Evolutionary conservation across 1,139 yeast genomes (phyloP).

Genomic region (Saccharomyces pastorianus): DNA sequence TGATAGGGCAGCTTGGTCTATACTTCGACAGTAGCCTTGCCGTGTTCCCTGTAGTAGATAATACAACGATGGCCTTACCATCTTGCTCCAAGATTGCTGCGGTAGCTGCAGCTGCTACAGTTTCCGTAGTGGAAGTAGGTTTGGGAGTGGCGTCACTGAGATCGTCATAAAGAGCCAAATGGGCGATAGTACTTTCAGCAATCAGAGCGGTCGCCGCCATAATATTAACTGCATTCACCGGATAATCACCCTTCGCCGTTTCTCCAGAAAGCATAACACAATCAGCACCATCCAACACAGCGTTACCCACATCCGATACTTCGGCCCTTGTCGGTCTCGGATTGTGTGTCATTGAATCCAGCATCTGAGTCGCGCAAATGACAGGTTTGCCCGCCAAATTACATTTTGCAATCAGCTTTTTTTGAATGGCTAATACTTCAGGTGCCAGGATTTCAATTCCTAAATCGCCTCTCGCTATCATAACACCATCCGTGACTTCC

Average conservation of each 20-base stretch:
- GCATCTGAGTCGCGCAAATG: constrained; percentile 99
- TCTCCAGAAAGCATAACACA: constrained; percentile 99
- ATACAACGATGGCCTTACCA: constrained; percentile 93
- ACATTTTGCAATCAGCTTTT: constrained; percentile 97
- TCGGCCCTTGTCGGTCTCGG: constrained; percentile 99
- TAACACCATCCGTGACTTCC: constrained; percentile 93
- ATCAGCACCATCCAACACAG: constrained; percentile 98
- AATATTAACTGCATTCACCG: constrained; percentile 93
- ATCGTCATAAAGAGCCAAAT: constrained; percentile 80
- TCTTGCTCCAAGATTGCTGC: constrained; percentile 92
- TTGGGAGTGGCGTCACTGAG: constrained; percentile 74
- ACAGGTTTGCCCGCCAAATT: constrained; percentile 99
- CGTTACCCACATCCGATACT: constrained; percentile 98
- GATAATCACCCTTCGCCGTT: constrained; percentile 98
- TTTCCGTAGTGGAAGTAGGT: constrained; percentile 92
- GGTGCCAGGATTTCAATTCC: constrained; percentile 99
- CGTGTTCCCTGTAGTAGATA: constrained; percentile 90
- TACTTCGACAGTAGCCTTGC: constrained; percentile 95
- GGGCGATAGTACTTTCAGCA: constrained; percentile 95
- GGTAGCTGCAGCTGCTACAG: constrained; percentile 95
- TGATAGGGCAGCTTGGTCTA: constrained; percentile 94
- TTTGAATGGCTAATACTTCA: constrained; percentile 96
- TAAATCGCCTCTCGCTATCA: constrained; percentile 99
- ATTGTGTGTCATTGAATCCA: constrained; percentile 98
- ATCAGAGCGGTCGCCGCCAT: constrained; percentile 96